phyloP scores from a whole-genome alignment of 2,329 filamentous ascomycete species.

The Apiospora kogelbergensis region DNA sequence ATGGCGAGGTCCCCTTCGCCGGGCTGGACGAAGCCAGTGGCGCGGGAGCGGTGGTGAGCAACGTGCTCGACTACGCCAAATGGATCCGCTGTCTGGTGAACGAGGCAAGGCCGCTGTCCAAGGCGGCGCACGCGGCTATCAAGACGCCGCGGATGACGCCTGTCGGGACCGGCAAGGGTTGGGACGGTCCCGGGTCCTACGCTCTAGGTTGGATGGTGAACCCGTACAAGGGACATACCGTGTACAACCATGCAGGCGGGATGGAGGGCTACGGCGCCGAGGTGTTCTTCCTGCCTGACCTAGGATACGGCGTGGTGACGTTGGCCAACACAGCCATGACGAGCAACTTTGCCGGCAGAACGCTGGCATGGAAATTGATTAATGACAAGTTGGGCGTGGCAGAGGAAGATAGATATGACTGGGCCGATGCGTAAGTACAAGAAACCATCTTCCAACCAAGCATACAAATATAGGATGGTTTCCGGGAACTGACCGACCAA shows the following conservation, averaged over 20 bases:
- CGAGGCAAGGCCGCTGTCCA: conserved; percentile 34
- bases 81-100: conserved; percentile 51
- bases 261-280: conserved; percentile 44
- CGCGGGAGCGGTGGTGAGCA: conserved; percentile 44
- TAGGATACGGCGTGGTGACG: conserved; percentile 41
- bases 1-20: conserved; percentile 26
- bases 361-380: conserved; percentile 39
- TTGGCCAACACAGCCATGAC: conserved; percentile 45
- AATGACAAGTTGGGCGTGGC: conserved; percentile 39
- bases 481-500: not conserved
- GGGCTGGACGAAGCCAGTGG: conserved; percentile 34
- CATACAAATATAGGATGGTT: not conserved
- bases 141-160: conserved; percentile 32
- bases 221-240: conserved; percentile 41
- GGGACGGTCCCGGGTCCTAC: conserved; percentile 37
- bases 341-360: conserved; percentile 34
- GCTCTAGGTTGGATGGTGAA: conserved; percentile 34
- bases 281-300: conserved; percentile 44
- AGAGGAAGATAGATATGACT: conserved; percentile 34
- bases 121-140: conserved; percentile 31
- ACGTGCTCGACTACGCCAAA: conserved; percentile 48
- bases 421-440: conserved; percentile 32
- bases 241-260: conserved; percentile 43
- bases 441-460: not conserved
- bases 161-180: conserved; percentile 18